These are phyloP conservation scores for Diospyros kaki DNA, from an alignment of 148 eudicot species.

Conservation along the genomic window DNA sequence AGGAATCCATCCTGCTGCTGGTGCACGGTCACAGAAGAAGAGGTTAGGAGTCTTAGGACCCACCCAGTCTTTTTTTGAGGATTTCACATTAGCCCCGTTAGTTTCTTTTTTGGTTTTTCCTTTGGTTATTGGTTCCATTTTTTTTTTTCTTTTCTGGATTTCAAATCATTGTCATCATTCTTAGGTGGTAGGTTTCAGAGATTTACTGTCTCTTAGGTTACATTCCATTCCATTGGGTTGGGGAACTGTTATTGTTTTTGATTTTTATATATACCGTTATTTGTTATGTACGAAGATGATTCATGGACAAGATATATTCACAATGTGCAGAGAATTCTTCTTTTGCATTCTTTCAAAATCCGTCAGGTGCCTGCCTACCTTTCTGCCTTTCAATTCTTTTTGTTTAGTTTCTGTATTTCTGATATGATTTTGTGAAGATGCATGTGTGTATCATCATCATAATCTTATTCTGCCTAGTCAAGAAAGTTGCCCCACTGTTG, in stretches of 20 bases:
- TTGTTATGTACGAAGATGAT: constrained; percentile 32
- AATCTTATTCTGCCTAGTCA: too few species aligned
- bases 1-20: constrained; percentile 12
- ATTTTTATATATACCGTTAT: constrained; percentile 16
- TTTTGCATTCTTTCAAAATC: not conserved
- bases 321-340: constrained; percentile 52
- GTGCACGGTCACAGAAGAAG: not conserved
- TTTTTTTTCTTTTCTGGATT: constrained; percentile 7
- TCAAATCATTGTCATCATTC: not conserved
- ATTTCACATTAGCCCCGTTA: constrained; percentile 11
- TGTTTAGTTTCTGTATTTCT: not conserved
- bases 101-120: constrained; percentile 4
- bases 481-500: too few species aligned
- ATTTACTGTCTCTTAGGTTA: too few species aligned
- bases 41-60: constrained; percentile 17
- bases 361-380: not conserved
- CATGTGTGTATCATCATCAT: not conserved
- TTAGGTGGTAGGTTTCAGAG: constrained; percentile 16
- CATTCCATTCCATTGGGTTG: constrained; percentile 13
- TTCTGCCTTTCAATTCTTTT: not conserved
- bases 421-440: not conserved
- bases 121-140: not conserved
- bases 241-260: constrained; percentile 3
- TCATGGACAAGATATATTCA: constrained; percentile 31
- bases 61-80: constrained; percentile 12